A percentile compares a stretch with the other conserved stretches of the same genome.
Conservation (phyloP, 805 yeast species). For the Cyberlindnera suaveolens region DNA sequence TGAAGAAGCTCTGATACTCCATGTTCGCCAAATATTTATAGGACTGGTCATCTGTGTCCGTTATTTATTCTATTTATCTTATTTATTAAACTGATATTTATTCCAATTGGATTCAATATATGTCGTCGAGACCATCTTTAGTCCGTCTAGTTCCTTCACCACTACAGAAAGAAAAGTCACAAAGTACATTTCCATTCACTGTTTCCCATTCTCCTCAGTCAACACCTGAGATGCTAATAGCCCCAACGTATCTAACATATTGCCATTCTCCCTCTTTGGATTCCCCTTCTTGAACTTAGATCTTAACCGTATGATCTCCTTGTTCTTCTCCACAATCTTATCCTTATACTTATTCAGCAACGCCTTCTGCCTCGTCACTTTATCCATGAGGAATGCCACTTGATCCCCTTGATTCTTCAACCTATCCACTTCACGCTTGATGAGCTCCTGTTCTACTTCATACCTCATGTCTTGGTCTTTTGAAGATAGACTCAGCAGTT, state of each 20-base stretch:
- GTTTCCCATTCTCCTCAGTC: conserved; percentile 26
- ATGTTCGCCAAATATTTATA: neutral
- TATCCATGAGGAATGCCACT: conserved; percentile 29
- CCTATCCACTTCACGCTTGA: conserved; percentile 40
- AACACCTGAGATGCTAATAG: conserved; percentile 49
- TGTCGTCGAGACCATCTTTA: neutral
- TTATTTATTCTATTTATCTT: conserved; percentile 10
- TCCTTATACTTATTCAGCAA: conserved; percentile 39
- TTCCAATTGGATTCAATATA: neutral
- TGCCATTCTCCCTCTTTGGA: conserved; percentile 1
- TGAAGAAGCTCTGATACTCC: conserved; percentile 30
- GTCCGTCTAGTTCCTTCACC: too few relatives aligned
- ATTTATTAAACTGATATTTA: conserved; percentile 5
- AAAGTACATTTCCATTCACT: too few relatives aligned
- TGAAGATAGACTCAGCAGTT: conserved; percentile 36
- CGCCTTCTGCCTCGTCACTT: conserved; percentile 34
- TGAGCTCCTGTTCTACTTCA: conserved; percentile 41
- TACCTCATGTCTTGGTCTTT: conserved; percentile 39
- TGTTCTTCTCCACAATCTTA: conserved; percentile 37
- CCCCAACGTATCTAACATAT: conserved; percentile 44
- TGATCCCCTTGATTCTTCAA: conserved; percentile 28
- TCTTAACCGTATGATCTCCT: conserved; percentile 36
- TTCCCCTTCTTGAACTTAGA: conserved; percentile 4
- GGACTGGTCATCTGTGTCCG: neutral
- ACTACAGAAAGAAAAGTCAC: too few relatives aligned